phyloP scores from a whole-genome alignment of 2,329 filamentous ascomycete genomes.

The Leptodontidium sp. region DNA sequence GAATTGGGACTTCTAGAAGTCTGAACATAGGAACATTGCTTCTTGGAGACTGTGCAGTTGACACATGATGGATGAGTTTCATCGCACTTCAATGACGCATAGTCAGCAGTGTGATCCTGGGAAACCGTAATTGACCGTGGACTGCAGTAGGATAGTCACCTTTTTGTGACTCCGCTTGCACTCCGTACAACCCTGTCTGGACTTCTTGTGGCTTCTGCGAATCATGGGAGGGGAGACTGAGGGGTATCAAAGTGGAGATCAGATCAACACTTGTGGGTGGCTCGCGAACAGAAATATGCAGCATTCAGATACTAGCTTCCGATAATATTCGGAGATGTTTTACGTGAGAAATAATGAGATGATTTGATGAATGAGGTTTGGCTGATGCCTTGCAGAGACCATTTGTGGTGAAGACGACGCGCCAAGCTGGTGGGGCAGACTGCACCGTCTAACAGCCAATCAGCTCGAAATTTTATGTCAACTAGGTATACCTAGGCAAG shows the following conservation, averaged over 20 bases:
- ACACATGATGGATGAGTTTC: conserved; percentile 38
- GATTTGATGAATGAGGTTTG: background rate
- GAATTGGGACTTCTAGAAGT: background rate
- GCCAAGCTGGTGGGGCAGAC: conserved; percentile 5
- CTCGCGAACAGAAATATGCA: background rate
- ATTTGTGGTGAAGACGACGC: background rate
- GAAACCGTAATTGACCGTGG: background rate
- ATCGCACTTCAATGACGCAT: conserved; percentile 34
- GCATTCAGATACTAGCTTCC: background rate
- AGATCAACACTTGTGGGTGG: too few relatives aligned
- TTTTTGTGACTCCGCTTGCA: conserved; percentile 41
- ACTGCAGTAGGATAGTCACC: conserved; percentile 24
- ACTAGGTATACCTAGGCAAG: background rate
- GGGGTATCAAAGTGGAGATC: background rate
- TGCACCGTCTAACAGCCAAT: background rate
- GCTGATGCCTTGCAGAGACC: background rate
- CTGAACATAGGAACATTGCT: conserved; percentile 29
- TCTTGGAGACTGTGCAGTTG: conserved; percentile 33
- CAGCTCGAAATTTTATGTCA: background rate
- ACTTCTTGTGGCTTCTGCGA: conserved; percentile 39
- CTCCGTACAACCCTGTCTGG: conserved; percentile 35
- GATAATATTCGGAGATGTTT: background rate
- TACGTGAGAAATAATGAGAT: background rate
- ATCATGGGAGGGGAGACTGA: conserved; percentile 21
- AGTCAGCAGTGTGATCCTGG: background rate